Evolutionary conservation across 2,329 filamentous ascomycete species (phyloP).

Genomic region (Aspergillus felis): DNA sequence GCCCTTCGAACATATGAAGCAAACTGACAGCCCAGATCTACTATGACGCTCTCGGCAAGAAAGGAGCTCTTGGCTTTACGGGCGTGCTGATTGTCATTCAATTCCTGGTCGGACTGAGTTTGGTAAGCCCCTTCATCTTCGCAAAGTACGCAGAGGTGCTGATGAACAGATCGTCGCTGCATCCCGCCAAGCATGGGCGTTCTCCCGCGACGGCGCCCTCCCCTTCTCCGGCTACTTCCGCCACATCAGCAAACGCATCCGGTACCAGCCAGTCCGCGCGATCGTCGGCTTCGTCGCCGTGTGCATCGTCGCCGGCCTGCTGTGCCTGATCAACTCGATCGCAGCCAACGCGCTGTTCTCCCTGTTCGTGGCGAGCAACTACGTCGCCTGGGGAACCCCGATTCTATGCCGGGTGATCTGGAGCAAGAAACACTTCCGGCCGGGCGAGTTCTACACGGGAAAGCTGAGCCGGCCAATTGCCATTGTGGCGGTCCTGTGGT

Average conservation of each 20-base stretch:
- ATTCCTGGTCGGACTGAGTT: slow-evolving; percentile 59
- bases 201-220: slow-evolving; percentile 59
- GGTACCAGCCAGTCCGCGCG: slow-evolving; percentile 56
- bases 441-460: slow-evolving; percentile 59
- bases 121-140: slow-evolving; percentile 24
- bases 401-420: slow-evolving; percentile 57
- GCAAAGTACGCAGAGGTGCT: neutral
- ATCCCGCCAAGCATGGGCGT: slow-evolving; percentile 61
- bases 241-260: slow-evolving; percentile 51
- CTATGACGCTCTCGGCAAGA: slow-evolving; percentile 58
- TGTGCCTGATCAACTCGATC: slow-evolving; percentile 56
- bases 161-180: slow-evolving; percentile 48
- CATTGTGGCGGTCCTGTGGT: slow-evolving; percentile 51
- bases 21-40: slow-evolving; percentile 46
- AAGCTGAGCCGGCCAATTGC: slow-evolving; percentile 51
- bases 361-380: slow-evolving; percentile 54
- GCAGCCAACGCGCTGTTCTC: slow-evolving; percentile 58
- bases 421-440: slow-evolving; percentile 55
- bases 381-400: slow-evolving; percentile 57
- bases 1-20: neutral
- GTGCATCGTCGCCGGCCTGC: slow-evolving; percentile 52
- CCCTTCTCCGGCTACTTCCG: slow-evolving; percentile 58
- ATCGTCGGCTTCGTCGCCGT: slow-evolving; percentile 53
- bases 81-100: slow-evolving; percentile 57
- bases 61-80: slow-evolving; percentile 57